A percentile compares a stretch with the other conserved stretches of the same genome.
phyloP scores from a whole-genome alignment of 345 rosid genomes.

The Rubroshorea leprosula region DNA sequence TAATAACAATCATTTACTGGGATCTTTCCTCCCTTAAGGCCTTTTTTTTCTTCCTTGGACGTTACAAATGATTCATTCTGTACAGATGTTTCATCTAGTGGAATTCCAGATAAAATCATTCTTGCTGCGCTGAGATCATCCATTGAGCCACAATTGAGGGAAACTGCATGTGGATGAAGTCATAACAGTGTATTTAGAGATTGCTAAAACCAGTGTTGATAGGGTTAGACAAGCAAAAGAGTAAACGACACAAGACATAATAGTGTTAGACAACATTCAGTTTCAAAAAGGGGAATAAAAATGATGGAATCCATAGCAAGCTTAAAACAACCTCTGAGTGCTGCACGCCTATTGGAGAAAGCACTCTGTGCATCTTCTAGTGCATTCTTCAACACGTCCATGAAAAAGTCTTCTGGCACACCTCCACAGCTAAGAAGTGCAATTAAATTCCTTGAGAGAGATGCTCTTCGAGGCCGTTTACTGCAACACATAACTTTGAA shows the following conservation, averaged over 20 bases:
- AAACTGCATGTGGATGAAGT: conserved; percentile 35
- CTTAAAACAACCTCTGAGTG: conserved; percentile 64
- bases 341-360: conserved; percentile 39
- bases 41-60: conserved; percentile 38
- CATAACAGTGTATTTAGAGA: conserved; percentile 4
- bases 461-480: conserved; percentile 39
- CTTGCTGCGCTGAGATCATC: conserved; percentile 35
- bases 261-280: too few relatives aligned
- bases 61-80: conserved; percentile 33
- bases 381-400: conserved; percentile 39
- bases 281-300: neutral
- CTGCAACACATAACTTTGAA: conserved; percentile 39
- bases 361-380: conserved; percentile 43
- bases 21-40: conserved; percentile 54
- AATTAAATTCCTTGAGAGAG: conserved; percentile 51
- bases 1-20: conserved; percentile 61
- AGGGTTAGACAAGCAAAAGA: neutral
- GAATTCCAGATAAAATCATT: conserved; percentile 69
- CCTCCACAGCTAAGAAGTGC: conserved; percentile 74
- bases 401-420: conserved; percentile 50
- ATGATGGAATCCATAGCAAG: too few relatives aligned
- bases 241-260: neutral
- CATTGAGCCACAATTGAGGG: conserved; percentile 41
- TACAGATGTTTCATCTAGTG: conserved; percentile 61
- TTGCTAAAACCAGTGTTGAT: too few relatives aligned